Evolutionary conservation across 441 rosid genomes (phyloP), one percentile per base, ranked within the genome.

Genomic region (Euphorbia neoarborescens): DNA sequence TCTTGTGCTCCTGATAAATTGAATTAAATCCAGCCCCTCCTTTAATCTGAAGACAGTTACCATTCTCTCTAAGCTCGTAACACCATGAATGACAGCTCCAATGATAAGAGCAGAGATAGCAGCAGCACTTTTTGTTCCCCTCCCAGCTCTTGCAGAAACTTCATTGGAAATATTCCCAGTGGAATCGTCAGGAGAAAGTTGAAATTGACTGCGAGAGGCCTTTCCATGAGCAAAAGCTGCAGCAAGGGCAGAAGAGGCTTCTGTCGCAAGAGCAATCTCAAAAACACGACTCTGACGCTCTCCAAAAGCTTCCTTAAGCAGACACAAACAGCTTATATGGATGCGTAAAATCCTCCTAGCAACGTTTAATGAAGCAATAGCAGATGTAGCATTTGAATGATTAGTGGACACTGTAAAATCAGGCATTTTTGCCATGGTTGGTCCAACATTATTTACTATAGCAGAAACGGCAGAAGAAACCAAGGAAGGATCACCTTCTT

Each of bases 401-500:
- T 76, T 82, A 75, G 73, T 80, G 65, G 86, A 86, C 54, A 62
- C 67, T 20, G 83, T 73, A 80, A 91, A 82, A 83, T 96, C 99
- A 77, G 86, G 88, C 76, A 89, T 82, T 77, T 82, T 90, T 42
- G 87, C 88, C 69, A 93, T 76, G 54, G 87, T 72, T 73, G 84
- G 82, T 48, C 92, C 96, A 32, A 88, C 81, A 80, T 83, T 96
- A 71, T 79, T 80, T 71, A 96, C 86, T 68, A 96, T 87, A 48
- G 97, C 97, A 65, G 97, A 87, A 80, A 96, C 89, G 22, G 97
- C 94, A 77, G 93, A 91, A 65, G 98, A 89, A 66, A 96, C 92
- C 89, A 96, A 83, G 69, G 90, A 85, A 0, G 99, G 98, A 72
- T 96, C 99, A 30, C 99, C 97, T 81, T 93, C 99, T 75, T 96